Evolutionary conservation across 495 filamentous ascomycete species (phyloP), one percentile per base, ranked within the genome.

Genomic region (Tuber magnatum): DNA sequence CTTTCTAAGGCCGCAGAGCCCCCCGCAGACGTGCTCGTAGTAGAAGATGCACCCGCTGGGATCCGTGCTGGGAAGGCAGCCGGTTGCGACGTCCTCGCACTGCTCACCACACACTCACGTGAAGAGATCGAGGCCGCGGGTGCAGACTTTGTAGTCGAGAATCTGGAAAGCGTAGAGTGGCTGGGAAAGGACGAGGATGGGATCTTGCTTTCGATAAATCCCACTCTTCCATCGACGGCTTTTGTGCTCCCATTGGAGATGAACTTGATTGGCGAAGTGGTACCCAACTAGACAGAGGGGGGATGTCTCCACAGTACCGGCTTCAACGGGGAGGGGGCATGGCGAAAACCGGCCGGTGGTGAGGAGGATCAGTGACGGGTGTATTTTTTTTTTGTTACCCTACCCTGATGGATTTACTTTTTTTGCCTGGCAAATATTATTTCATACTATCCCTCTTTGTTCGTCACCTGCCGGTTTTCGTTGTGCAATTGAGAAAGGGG

Each of bases 21-120:
- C 35, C 56, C 8, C 28, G 56, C 56, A 65, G 56, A 65, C 56
- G 85, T 95, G 32, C 85, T 97, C 28, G 94, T 99, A 46, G 84
- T 99, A 10, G 95, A 99, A 83, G 95, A 99, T 84, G 91, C 92
- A 70, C 94, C 95, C 0, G 93, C 94, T n/a, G 95, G 95, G 4
- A 94, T 97, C 76, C 85, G 84, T 71, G 90, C 94, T 32, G 94
- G 95, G 38, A 97, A 95, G 84, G 92, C 90, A 1, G 94, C 95
- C 3, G 93, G 93, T 3, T 98, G 93, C 85, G 90, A 89, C 82
- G 95, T 99, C 7, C 84, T 97, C 68, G 94, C 90, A n/a, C 83
- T 99, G 44, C 90, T 91, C 69, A 97, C 94, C 65, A 94, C 92
- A 69, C 94, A 99, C 84, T 88, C 88, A 35, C 85, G 90, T 61